Percentiles rank a stretch among this genome's conserved stretches.
Conservation (phyloP, 129 eudicot genomes). For the Ambrosia trifida region DNA sequence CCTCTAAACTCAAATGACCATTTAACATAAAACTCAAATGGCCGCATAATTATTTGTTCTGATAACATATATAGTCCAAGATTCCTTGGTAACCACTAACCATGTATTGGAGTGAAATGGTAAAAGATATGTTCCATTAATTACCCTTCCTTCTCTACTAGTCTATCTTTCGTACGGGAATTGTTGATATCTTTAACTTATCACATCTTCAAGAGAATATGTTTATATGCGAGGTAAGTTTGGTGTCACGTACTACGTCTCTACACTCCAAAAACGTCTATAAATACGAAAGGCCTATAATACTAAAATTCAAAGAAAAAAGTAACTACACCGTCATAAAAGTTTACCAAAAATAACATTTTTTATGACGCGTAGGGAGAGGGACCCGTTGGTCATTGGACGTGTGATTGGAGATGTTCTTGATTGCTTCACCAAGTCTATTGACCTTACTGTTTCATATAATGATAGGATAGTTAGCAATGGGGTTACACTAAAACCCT, state of each 20-base stretch:
- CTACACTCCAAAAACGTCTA: conserved; percentile 21
- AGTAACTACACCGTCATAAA: not conserved
- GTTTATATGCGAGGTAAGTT: conserved; percentile 7
- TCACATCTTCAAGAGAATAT: conserved; percentile 30
- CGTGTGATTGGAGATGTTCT: conserved; percentile 65
- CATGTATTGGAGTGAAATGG: no score
- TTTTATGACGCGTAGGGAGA: conserved; percentile 44
- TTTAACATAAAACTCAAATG: no score
- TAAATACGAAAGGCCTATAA: conserved; percentile 7
- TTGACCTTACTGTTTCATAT: conserved; percentile 41
- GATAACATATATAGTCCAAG: no score
- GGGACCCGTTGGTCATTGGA: conserved; percentile 65
- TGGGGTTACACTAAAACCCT: conserved; percentile 64
- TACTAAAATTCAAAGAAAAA: not conserved
- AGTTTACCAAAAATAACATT: not conserved
- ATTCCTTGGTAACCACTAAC: no score
- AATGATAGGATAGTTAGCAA: conserved; percentile 44
- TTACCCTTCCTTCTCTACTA: no score
- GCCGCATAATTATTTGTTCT: no score
- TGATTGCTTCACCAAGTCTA: conserved; percentile 49
- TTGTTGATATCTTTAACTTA: conserved; percentile 17
- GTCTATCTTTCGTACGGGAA: conserved; percentile 21
- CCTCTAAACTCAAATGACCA: no score
- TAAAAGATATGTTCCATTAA: no score
- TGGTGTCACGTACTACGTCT: conserved; percentile 28